Evolutionary conservation across 768 basidiomycete species (phyloP).

Genomic region (Trametes gibbosa): DNA sequence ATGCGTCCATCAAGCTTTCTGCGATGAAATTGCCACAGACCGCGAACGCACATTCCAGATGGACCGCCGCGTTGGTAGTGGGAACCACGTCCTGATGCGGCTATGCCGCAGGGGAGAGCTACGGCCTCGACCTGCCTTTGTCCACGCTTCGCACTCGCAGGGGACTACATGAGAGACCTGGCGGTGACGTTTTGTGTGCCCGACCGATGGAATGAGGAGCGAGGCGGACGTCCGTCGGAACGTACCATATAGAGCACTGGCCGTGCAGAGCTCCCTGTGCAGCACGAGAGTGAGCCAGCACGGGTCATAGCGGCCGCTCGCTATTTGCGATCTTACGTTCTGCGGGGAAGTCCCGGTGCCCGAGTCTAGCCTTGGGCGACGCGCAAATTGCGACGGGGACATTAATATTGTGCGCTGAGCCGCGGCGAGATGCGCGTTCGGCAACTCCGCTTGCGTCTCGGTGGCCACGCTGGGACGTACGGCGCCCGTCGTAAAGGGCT

Average conservation of each 20-base stretch:
- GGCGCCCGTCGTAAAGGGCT: not conserved
- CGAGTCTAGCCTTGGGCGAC: not conserved
- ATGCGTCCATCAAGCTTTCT: not conserved
- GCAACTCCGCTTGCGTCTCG: not conserved
- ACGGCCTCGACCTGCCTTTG: not conserved
- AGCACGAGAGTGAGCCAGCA: not conserved
- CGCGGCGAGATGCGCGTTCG: not conserved
- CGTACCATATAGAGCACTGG: not conserved
- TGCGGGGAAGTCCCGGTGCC: not conserved
- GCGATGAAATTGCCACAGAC: not conserved
- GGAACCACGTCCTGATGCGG: not conserved
- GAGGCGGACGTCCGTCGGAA: conserved; percentile 2
- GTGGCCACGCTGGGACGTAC: not conserved
- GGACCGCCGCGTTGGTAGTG: not conserved
- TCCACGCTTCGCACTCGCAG: not conserved
- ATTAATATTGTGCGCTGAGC: not conserved
- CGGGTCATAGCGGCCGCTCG: not conserved
- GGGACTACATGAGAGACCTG: not conserved
- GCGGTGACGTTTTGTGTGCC: not conserved
- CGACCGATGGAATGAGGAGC: not conserved
- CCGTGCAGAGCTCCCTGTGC: not conserved
- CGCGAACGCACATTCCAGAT: not conserved
- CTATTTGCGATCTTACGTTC: not conserved
- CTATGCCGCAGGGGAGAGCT: not conserved
- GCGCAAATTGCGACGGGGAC: no score